Conservation (phyloP, 345 rosid genomes). For the Moricandia arvensis region DNA sequence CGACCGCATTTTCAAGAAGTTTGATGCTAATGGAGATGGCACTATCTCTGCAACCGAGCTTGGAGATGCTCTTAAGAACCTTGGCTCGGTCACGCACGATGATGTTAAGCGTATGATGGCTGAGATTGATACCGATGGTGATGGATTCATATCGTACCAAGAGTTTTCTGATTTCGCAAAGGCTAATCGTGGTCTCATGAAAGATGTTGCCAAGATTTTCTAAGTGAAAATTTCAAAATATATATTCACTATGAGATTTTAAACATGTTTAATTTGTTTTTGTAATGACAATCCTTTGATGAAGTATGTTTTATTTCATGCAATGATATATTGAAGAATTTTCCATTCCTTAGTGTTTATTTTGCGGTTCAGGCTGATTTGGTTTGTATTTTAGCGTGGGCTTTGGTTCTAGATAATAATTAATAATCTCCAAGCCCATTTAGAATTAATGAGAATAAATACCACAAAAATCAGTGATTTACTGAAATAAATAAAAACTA, state of each 20-base stretch:
- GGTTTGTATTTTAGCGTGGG: background rate
- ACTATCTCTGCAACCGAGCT: constrained; percentile 74
- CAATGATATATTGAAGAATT: background rate
- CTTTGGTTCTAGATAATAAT: background rate
- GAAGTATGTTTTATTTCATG: constrained; percentile 11
- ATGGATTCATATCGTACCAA: constrained; percentile 71
- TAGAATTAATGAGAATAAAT: background rate
- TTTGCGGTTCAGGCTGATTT: background rate
- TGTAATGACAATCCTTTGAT: too few species aligned
- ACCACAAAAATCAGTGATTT: background rate
- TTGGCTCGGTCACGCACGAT: constrained; percentile 56
- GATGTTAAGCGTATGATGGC: constrained; percentile 83
- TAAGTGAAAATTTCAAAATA: constrained; percentile 9
- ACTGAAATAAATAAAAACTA: background rate
- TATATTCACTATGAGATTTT: background rate
- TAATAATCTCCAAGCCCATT: background rate
- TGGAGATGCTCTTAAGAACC: constrained; percentile 66
- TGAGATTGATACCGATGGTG: constrained; percentile 91
- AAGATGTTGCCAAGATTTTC: constrained; percentile 83
- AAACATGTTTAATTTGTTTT: constrained; percentile 16
- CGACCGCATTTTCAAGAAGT: constrained; percentile 72
- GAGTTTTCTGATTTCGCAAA: constrained; percentile 73
- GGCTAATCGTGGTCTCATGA: constrained; percentile 76
- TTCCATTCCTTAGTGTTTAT: background rate
- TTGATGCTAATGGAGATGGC: constrained; percentile 83